Conservation (phyloP, 2,329 filamentous ascomycete species). For the Monascus ruber region DNA sequence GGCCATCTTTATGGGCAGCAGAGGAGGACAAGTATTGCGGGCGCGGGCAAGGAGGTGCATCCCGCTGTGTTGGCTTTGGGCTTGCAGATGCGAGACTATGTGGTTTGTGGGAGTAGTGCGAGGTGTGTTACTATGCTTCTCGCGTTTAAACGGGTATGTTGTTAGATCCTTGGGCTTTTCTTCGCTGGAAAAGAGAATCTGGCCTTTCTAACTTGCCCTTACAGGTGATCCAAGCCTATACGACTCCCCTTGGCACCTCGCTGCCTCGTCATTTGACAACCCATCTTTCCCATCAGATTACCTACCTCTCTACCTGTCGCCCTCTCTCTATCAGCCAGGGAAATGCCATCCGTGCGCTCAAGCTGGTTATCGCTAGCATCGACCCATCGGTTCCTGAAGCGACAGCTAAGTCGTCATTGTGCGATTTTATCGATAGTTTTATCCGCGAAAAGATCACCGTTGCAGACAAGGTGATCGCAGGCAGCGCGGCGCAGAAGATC, state of each 20-base stretch:
- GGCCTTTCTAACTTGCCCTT: conserved; percentile 5
- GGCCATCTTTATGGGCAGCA: conserved; percentile 71
- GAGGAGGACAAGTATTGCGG: conserved; percentile 52
- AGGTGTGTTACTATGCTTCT: conserved; percentile 77
- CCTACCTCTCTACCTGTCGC: conserved; percentile 85
- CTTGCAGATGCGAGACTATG: conserved; percentile 80
- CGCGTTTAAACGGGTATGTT: conserved; percentile 70
- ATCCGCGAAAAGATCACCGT: conserved; percentile 81
- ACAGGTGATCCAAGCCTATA: conserved; percentile 85
- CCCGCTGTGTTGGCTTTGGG: conserved; percentile 75
- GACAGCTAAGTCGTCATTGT: conserved; percentile 67
- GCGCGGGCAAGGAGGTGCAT: conserved; percentile 62
- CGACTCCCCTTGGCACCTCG: conserved; percentile 71
- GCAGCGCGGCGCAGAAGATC: conserved; percentile 64
- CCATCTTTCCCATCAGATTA: conserved; percentile 89
- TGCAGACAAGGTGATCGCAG: conserved; percentile 75
- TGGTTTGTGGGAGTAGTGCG: conserved; percentile 78
- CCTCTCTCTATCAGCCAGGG: conserved; percentile 95
- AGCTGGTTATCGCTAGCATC: conserved; percentile 81
- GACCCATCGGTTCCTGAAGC: conserved; percentile 75
- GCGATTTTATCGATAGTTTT: conserved; percentile 75
- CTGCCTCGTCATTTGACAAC: conserved; percentile 84
- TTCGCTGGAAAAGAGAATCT: conserved; percentile 4
- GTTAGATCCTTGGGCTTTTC: background rate
- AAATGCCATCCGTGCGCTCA: conserved; percentile 89